A percentile compares a stretch with the other conserved stretches of the same genome.
Evolutionary conservation across 768 basidiomycete genomes (phyloP).

Genomic region (Hirschioporus abietinus): DNA sequence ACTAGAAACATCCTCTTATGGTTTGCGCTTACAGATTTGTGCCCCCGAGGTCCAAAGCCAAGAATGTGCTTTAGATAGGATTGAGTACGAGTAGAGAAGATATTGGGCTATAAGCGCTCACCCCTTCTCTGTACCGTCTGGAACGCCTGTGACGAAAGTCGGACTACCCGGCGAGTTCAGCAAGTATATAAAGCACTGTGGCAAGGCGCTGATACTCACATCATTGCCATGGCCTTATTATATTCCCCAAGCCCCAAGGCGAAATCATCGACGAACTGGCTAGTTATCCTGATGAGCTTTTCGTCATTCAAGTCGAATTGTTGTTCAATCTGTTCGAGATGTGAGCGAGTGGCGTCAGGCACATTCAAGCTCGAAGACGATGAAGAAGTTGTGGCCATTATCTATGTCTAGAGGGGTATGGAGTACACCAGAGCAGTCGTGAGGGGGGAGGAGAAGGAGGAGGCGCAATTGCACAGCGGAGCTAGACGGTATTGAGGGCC

Average conservation of each 20-base stretch:
- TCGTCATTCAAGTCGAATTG: conserved; percentile 67
- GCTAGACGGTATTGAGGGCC: neutral
- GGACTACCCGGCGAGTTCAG: conserved; percentile 46
- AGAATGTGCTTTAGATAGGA: conserved; percentile 65
- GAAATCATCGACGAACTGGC: conserved; percentile 79
- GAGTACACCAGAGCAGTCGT: neutral
- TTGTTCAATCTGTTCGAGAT: conserved; percentile 61
- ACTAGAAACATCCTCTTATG: neutral
- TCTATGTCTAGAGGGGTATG: neutral
- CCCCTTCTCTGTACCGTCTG: conserved; percentile 93
- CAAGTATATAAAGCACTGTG: conserved; percentile 5
- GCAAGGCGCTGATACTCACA: conserved; percentile 39
- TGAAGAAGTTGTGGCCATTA: neutral
- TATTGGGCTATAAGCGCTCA: conserved; percentile 29
- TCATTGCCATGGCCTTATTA: conserved; percentile 87
- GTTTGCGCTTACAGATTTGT: conserved; percentile 79
- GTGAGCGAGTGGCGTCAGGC: conserved; percentile 35
- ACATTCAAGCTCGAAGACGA: neutral
- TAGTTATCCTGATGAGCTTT: conserved; percentile 61
- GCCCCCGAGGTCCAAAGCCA: conserved; percentile 94
- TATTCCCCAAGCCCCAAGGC: conserved; percentile 66
- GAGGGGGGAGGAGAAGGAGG: neutral
- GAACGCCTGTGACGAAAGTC: conserved; percentile 92
- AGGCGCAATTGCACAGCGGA: neutral
- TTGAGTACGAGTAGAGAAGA: conserved; percentile 3